phyloP scores from a whole-genome alignment of 1,284 basidiomycete species.

The Mrakiaceae sp. region DNA sequence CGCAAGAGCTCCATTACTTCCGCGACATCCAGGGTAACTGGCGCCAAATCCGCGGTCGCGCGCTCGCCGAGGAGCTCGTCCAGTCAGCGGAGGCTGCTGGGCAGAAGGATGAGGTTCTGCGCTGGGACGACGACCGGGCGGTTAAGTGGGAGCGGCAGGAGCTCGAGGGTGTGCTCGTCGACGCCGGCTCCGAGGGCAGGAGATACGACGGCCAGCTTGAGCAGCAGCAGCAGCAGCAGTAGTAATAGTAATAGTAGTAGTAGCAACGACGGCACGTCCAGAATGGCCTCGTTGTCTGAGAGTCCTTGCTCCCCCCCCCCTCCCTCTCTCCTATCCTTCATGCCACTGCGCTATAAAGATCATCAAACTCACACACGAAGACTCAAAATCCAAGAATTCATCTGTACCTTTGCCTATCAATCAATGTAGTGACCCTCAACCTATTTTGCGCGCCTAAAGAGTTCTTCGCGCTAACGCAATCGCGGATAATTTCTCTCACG shows the following conservation, averaged over 20 bases:
- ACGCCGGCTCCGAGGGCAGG: neutral
- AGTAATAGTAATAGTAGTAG: neutral
- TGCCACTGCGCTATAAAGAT: no score
- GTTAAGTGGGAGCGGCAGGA: neutral
- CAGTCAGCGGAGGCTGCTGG: neutral
- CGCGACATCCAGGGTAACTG: slow-evolving; percentile 1
- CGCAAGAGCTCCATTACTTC: slow-evolving; percentile 13
- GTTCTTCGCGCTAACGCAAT: no score
- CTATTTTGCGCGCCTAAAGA: no score
- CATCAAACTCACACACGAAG: no score
- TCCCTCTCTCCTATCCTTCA: no score
- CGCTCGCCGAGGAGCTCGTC: slow-evolving; percentile 6
- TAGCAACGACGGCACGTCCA: neutral
- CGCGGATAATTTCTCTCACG: no score
- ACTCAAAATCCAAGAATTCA: no score
- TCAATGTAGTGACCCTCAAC: no score
- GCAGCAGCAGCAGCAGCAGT: neutral
- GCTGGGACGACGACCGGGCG: slow-evolving; percentile 1
- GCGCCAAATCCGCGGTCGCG: slow-evolving; percentile 7
- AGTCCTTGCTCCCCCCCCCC: neutral
- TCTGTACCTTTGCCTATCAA: no score
- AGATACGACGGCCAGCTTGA: neutral
- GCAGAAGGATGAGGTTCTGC: neutral
- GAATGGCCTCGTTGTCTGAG: neutral
- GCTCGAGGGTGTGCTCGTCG: neutral